Conservation (phyloP, 2,329 filamentous ascomycete genomes). For the Xylaria sp. region DNA sequence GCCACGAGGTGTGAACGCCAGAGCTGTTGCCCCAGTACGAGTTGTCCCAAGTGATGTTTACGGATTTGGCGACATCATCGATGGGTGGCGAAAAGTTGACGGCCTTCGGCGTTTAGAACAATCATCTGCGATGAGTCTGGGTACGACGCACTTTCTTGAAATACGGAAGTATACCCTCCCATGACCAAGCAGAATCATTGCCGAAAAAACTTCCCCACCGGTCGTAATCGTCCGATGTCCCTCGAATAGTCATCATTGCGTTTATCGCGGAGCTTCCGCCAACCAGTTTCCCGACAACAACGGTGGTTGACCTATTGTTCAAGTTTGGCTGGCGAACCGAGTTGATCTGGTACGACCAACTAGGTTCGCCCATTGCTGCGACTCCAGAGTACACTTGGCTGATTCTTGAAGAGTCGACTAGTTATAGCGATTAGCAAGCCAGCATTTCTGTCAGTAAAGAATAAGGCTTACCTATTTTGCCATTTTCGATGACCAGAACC, state of each 20-base stretch:
- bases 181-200: constrained; percentile 45
- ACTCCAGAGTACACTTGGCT: constrained; percentile 42
- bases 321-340: constrained; percentile 44
- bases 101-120: constrained; percentile 25
- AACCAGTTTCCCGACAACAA: constrained; percentile 43
- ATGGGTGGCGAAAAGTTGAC: constrained; percentile 42
- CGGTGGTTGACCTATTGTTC: constrained; percentile 38
- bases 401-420: constrained; percentile 44
- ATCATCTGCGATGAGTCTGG: background rate
- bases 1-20: constrained; percentile 52
- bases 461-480: constrained; percentile 37
- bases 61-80: constrained; percentile 38
- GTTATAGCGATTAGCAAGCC: constrained; percentile 19
- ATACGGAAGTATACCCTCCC: constrained; percentile 48
- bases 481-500: constrained; percentile 47
- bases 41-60: constrained; percentile 49
- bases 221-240: constrained; percentile 47
- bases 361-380: constrained; percentile 41
- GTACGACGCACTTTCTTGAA: constrained; percentile 46
- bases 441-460: background rate
- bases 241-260: constrained; percentile 47
- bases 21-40: constrained; percentile 53
- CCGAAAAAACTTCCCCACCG: constrained; percentile 50
- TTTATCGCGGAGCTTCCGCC: constrained; percentile 47
- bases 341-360: constrained; percentile 44